phyloP scores from a whole-genome alignment of 1,139 yeast genomes.

The Zygosaccharomyces sapae region DNA sequence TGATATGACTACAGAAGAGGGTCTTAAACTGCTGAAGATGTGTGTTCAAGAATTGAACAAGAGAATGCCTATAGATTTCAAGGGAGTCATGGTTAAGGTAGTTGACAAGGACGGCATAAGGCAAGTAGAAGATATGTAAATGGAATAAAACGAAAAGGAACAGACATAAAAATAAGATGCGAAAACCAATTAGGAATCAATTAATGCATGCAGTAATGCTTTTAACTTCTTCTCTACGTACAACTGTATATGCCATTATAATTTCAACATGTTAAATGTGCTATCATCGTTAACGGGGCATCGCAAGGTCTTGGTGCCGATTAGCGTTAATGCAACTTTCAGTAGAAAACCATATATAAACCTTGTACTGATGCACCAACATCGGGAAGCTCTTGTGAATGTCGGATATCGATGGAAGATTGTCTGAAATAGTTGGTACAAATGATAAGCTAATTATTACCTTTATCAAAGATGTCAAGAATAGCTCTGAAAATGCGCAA shows the following conservation, averaged over 20 bases:
- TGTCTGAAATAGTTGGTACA: constrained; percentile 13
- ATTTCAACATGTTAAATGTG: not conserved
- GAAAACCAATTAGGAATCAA: no score
- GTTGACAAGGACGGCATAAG: constrained; percentile 72
- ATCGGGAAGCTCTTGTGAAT: not conserved
- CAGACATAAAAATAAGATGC: no score
- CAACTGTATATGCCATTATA: constrained; percentile 3
- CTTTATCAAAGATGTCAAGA: constrained; percentile 17
- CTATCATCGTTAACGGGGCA: constrained; percentile 3
- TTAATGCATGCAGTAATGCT: not conserved
- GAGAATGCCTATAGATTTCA: constrained; percentile 95
- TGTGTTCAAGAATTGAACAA: constrained; percentile 76
- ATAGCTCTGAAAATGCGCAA: constrained; percentile 9
- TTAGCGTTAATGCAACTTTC: no score
- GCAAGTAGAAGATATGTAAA: constrained; percentile 40
- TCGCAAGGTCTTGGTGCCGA: not conserved
- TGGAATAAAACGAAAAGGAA: not conserved
- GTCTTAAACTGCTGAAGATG: constrained; percentile 63
- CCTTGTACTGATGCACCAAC: not conserved
- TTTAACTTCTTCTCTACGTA: not conserved
- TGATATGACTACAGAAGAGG: constrained; percentile 75
- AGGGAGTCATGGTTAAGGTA: constrained; percentile 76
- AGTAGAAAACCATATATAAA: not conserved
- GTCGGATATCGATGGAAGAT: constrained; percentile 6
- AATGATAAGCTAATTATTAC: constrained; percentile 20